Percentiles rank a stretch among this genome's conserved stretches.
phyloP scores from a whole-genome alignment of 2,329 filamentous ascomycete genomes.

The Xylariales sp. region DNA sequence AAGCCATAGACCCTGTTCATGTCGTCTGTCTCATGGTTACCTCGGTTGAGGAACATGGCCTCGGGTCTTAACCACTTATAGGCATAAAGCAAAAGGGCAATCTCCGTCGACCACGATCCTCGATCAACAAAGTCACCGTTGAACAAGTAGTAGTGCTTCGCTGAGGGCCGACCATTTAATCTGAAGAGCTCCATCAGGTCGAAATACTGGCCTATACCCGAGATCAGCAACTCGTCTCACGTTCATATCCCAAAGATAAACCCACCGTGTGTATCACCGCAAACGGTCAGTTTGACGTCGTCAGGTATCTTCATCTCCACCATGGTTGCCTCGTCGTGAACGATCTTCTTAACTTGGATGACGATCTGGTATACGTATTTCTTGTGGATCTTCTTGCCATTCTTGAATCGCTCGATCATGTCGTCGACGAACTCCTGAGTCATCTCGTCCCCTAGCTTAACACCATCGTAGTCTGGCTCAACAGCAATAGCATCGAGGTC shows the following conservation, averaged over 20 bases:
- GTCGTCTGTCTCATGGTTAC: slow-evolving; percentile 98
- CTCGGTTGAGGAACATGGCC: slow-evolving; percentile 90
- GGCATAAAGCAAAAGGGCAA: slow-evolving; percentile 86
- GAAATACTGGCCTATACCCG: slow-evolving; percentile 82
- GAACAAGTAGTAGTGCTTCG: slow-evolving; percentile 91
- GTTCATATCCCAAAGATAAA: not conserved
- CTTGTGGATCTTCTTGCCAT: slow-evolving; percentile 87
- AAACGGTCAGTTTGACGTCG: slow-evolving; percentile 81
- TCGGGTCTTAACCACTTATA: slow-evolving; percentile 93
- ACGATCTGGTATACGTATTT: slow-evolving; percentile 99
- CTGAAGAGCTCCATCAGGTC: slow-evolving; percentile 95
- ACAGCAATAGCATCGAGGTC: slow-evolving; percentile 82
- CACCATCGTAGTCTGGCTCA: slow-evolving; percentile 82
- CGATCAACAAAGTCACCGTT: slow-evolving; percentile 98
- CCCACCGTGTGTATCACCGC: slow-evolving; percentile 93
- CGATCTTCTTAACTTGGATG: slow-evolving; percentile 80
- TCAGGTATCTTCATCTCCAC: slow-evolving; percentile 81
- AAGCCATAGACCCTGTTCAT: slow-evolving; percentile 99
- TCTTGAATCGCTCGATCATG: slow-evolving; percentile 95
- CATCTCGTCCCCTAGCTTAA: slow-evolving; percentile 74
- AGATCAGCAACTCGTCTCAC: slow-evolving; percentile 16
- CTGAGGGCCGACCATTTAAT: slow-evolving; percentile 77
- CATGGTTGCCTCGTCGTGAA: slow-evolving; percentile 94
- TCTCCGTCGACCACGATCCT: slow-evolving; percentile 97
- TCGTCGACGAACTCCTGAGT: slow-evolving; percentile 95